Conservation (phyloP, 441 rosid species). For the Mallotus repandus region DNA sequence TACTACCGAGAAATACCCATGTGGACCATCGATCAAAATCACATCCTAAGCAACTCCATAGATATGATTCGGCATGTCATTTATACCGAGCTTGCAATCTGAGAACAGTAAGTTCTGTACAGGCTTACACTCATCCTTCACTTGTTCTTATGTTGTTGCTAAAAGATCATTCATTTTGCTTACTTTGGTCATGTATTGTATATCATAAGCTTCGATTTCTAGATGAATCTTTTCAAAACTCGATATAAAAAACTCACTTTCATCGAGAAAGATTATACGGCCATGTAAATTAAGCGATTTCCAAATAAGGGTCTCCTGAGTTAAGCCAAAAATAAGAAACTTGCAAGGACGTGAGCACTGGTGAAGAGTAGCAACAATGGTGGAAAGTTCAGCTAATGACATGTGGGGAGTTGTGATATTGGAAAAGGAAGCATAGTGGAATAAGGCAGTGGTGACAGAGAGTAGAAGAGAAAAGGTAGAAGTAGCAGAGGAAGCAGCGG, state of each 20-base stretch:
- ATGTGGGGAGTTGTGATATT: conserved; percentile 49
- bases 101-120: conserved; percentile 83
- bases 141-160: conserved; percentile 32
- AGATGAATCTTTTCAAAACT: conserved; percentile 62
- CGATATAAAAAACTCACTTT: conserved; percentile 60
- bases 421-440: conserved; percentile 60
- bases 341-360: conserved; percentile 47
- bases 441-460: conserved; percentile 55
- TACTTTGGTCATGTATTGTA: conserved; percentile 70
- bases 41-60: conserved; percentile 80
- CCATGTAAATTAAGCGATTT: conserved; percentile 68
- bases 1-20: conserved; percentile 56
- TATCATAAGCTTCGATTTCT: conserved; percentile 72
- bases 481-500: conserved; percentile 27
- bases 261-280: conserved; percentile 73
- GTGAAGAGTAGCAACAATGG: conserved; percentile 46
- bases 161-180: conserved; percentile 45
- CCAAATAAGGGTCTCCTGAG: conserved; percentile 84
- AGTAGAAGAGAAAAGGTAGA: conserved; percentile 41
- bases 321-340: conserved; percentile 70
- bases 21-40: conserved; percentile 74
- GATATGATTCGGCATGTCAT: conserved; percentile 78
- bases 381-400: conserved; percentile 63
- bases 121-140: conserved; percentile 58
- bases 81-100: conserved; percentile 68